Conservation (phyloP, 2,329 filamentous ascomycete species). For the Aureobasidium sp. region DNA sequence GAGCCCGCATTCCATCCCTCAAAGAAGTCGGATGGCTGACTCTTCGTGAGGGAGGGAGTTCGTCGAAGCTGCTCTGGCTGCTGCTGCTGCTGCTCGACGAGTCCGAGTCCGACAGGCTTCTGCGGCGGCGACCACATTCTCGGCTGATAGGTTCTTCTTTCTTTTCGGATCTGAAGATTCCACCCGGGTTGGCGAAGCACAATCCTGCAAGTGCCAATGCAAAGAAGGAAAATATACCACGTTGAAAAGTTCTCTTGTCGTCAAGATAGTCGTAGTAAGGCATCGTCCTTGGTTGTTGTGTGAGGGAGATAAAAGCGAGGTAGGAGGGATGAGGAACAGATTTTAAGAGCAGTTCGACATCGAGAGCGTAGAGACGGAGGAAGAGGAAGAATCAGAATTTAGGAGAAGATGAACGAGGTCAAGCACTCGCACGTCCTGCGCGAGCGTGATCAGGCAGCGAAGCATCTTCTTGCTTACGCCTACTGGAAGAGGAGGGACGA, state of each 20-base stretch:
- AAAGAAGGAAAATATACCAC: slow-evolving; percentile 27
- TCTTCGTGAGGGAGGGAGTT: slow-evolving; percentile 25
- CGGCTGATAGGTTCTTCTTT: slow-evolving; percentile 23
- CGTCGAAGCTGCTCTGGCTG: slow-evolving; percentile 25
- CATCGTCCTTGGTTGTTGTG: neutral
- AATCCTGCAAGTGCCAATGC: slow-evolving; percentile 27
- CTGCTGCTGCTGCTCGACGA: slow-evolving; percentile 19
- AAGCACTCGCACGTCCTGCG: neutral
- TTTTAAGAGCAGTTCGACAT: neutral
- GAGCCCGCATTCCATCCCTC: slow-evolving; percentile 14
- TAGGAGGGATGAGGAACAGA: neutral
- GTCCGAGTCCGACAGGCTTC: slow-evolving; percentile 19
- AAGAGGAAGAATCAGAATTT: neutral
- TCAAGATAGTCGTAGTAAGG: slow-evolving; percentile 27
- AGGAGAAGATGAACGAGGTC: neutral
- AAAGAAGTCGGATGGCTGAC: neutral
- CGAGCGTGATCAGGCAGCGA: neutral
- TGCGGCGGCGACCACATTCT: slow-evolving; percentile 19
- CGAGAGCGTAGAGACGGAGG: neutral
- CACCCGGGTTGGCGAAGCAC: slow-evolving; percentile 31
- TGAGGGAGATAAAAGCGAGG: neutral
- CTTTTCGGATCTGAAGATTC: slow-evolving; percentile 30
- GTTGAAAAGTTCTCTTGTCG: slow-evolving; percentile 28
- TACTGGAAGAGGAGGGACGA: neutral
- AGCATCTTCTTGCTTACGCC: neutral